These are phyloP conservation scores for Coemansia aciculifera DNA, from an alignment of 192 early-diverging fungal species.

Conservation along the genomic window DNA sequence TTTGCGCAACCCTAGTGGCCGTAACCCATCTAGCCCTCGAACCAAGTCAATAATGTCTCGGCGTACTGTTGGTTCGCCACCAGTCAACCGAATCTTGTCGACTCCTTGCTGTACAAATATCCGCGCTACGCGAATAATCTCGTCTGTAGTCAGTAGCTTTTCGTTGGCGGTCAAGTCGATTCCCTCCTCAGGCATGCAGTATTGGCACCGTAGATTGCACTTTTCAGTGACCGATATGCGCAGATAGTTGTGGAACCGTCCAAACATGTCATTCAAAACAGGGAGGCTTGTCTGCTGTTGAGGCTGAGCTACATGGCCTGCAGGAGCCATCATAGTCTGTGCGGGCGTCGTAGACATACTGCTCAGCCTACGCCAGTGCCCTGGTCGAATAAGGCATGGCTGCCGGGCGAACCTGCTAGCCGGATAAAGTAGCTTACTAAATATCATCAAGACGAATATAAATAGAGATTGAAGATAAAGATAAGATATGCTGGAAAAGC, in stretches of 20 bases:
- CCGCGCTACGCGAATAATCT: slow-evolving; percentile 77
- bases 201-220: slow-evolving; percentile 96
- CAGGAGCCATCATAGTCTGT: background rate
- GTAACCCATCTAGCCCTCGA: slow-evolving; percentile 71
- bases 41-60: slow-evolving; percentile 88
- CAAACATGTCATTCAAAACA: slow-evolving; percentile 73
- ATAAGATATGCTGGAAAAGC: background rate
- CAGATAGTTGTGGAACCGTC: slow-evolving; percentile 88
- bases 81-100: slow-evolving; percentile 92
- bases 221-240: slow-evolving; percentile 92
- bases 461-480: slow-evolving; percentile 4
- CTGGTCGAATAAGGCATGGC: slow-evolving; percentile 1
- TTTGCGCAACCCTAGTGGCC: slow-evolving; percentile 68
- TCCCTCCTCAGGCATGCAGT: slow-evolving; percentile 96
- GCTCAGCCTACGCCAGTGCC: background rate
- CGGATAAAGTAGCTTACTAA: background rate
- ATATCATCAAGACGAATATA: background rate
- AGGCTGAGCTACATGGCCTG: background rate
- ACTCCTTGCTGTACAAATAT: slow-evolving; percentile 89
- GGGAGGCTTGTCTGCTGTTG: slow-evolving; percentile 7
- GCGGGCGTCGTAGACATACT: background rate
- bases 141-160: slow-evolving; percentile 72
- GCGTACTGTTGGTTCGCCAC: slow-evolving; percentile 94
- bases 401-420: background rate
- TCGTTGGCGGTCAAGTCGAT: slow-evolving; percentile 68